Evolutionary conservation across 768 basidiomycete species (phyloP).

Genomic region (Suillus cothurnatus): DNA sequence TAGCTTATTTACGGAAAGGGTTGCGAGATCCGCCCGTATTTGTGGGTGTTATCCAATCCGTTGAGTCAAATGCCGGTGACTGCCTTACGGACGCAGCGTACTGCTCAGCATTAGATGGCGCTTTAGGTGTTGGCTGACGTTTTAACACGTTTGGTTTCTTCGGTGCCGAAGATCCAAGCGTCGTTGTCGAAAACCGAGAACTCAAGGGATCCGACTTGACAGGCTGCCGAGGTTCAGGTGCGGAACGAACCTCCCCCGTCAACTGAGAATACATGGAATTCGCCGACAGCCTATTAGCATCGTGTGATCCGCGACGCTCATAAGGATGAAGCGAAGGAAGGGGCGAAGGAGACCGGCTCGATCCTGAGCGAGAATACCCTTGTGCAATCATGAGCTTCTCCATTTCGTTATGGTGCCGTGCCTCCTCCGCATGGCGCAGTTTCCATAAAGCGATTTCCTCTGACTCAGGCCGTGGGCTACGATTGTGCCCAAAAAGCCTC

Average conservation of each 20-base stretch:
- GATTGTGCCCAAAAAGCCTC: constrained; percentile 54
- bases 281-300: constrained; percentile 41
- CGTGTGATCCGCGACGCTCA: constrained; percentile 24
- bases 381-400: constrained; percentile 54
- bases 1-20: constrained; percentile 50
- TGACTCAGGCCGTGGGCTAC: constrained; percentile 30
- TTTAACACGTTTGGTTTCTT: constrained; percentile 33
- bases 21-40: constrained; percentile 52
- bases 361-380: constrained; percentile 45
- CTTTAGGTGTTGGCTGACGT: constrained; percentile 29
- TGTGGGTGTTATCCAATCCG: constrained; percentile 44
- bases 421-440: constrained; percentile 52
- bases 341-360: constrained; percentile 43
- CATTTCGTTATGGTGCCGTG: constrained; percentile 47
- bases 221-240: constrained; percentile 76
- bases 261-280: constrained; percentile 68
- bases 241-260: constrained; percentile 61
- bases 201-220: constrained; percentile 49
- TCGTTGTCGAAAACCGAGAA: constrained; percentile 53
- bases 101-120: constrained; percentile 58
- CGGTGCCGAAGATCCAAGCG: constrained; percentile 39
- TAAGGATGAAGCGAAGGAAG: constrained; percentile 41
- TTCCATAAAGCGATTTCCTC: constrained; percentile 56
- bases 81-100: constrained; percentile 55
- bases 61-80: constrained; percentile 35